These are phyloP conservation scores for Cyclostephanos tholiformis DNA, from an alignment of 108 stramenopile genomes.

Conservation along the genomic window DNA sequence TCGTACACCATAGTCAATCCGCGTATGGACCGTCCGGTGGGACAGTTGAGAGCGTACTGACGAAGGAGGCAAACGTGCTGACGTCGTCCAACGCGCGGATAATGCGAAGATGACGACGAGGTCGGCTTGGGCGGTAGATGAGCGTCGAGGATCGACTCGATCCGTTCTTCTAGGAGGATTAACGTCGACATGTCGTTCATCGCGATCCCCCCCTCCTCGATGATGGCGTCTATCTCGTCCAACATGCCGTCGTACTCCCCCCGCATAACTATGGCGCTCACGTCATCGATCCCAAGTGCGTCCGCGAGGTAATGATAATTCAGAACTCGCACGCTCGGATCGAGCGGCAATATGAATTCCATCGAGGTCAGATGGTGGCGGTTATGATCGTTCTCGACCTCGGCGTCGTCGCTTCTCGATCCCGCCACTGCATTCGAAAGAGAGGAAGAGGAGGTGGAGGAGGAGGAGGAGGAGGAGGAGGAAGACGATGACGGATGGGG, in stretches of 20 bases:
- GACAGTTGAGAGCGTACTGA: conserved; percentile 38
- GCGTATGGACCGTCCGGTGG: conserved; percentile 25
- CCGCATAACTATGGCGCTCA: conserved; percentile 10
- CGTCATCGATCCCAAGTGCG: conserved; percentile 26
- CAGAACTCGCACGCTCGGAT: conserved; percentile 37
- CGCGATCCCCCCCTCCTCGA: background rate
- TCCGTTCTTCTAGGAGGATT: background rate
- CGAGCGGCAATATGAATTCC: conserved; percentile 37
- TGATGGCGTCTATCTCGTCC: conserved; percentile 30
- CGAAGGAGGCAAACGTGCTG: conserved; percentile 39
- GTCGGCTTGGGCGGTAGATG: background rate
- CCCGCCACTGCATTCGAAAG: background rate
- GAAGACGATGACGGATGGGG: conserved; percentile 7
- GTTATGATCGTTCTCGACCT: background rate
- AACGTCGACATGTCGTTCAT: background rate
- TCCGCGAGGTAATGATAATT: conserved; percentile 42
- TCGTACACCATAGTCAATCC: conserved; percentile 34
- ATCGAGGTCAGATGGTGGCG: conserved; percentile 25
- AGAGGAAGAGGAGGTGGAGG: background rate
- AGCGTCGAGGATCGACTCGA: conserved; percentile 23
- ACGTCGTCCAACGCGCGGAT: background rate
- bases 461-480: background rate
- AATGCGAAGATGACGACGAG: background rate
- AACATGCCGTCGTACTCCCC: conserved; percentile 23
- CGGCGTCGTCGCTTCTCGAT: background rate